Percentiles rank a stretch among this genome's conserved stretches.
phyloP scores from a whole-genome alignment of 2,329 filamentous ascomycete species.

The Cordyceps cicadae region DNA sequence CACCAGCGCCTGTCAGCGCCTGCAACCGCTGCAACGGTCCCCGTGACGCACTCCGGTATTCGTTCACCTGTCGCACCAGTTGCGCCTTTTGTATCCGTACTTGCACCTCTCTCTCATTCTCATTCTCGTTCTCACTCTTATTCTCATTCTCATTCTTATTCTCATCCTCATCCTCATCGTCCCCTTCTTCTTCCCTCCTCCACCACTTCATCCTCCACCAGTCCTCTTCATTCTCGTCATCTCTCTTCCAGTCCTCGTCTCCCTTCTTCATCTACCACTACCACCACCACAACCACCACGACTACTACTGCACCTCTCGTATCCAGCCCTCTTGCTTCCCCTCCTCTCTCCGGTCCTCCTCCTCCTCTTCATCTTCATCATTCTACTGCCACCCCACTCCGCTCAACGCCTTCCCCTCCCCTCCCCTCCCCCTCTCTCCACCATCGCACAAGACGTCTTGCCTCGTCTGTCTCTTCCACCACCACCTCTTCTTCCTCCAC shows the following conservation, averaged over 20 bases:
- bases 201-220: no score
- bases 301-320: background rate
- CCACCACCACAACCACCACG: no score
- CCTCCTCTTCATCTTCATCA: background rate
- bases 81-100: background rate
- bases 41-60: background rate
- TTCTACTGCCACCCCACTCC: background rate
- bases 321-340: background rate
- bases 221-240: background rate
- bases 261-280: background rate
- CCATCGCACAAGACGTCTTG: slow-evolving; percentile 12
- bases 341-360: background rate
- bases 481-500: background rate
- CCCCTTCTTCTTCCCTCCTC: no score
- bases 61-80: background rate
- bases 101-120: no score
- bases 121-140: no score
- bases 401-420: slow-evolving; percentile 2
- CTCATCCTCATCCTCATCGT: no score
- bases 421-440: slow-evolving; percentile 4
- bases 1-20: background rate
- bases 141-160: no score
- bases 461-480: slow-evolving; percentile 12
- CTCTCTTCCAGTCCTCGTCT: background rate
- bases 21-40: background rate